Evolutionary conservation across 2,329 filamentous ascomycete species (phyloP), one percentile per base, ranked within the genome.

Genomic region (Orbilia blumenaviensis): DNA sequence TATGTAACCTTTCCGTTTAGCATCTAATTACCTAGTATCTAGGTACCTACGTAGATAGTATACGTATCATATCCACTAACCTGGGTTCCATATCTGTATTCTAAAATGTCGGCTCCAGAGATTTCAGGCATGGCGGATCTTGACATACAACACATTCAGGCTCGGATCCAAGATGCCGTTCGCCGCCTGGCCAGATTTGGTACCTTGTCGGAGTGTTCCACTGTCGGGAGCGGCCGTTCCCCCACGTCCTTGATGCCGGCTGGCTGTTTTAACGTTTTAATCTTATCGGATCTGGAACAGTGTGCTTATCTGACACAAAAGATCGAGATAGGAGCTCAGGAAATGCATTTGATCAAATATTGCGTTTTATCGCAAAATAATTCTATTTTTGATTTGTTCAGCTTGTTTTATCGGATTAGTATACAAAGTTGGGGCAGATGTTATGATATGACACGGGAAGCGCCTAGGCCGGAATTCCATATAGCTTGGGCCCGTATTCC

Each of bases 201-300:
- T 27, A 23, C 25, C 16, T 9, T 10, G 21, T 68, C 71, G 63
- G 69, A n/a, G 25, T 21, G 4, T 62, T 42, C 69, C 69, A 73
- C 46, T 52, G 34, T 76, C 72, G 72, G 72, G 14, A 69, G 32
- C 72, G 72, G 72, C 72, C 72, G 72, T 12, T 50, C 63, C 72
- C 72, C 71, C 56, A 68, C 58, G 63, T n/a, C 27, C 12, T 32
- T 21, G 25, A 18, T 42, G 34, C 44, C 54, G 36, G 46, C 21
- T 29, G 44, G 42, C 42, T 58, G 9, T 21, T 41, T 54, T n/a
- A 14, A 63, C 48, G 9, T 21, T 41, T 54, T n/a, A 14, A 63
- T 61, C 68, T 73, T 73, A 73, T 73, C 68, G 14, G 38, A 18
- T n/a, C 41, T 21, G 18, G 44, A 36, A 46, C 29, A 56, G 44